Conservation (phyloP, 495 filamentous ascomycete genomes). For the Usnea hakonensis region DNA sequence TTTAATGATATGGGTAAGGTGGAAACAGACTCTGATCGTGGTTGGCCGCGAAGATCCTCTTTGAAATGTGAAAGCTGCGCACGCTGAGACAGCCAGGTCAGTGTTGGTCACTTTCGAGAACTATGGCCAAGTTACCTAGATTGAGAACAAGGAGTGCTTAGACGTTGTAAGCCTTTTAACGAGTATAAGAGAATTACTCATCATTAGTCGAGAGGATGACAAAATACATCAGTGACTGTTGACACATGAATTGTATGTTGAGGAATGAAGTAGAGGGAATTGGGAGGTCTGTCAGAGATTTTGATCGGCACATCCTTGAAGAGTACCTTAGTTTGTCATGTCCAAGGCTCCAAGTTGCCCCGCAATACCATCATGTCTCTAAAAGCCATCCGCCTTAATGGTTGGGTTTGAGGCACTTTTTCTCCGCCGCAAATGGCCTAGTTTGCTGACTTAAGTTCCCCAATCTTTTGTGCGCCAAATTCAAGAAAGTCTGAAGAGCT, state of each 20-base stretch:
- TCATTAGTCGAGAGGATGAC: not conserved
- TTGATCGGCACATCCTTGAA: no score
- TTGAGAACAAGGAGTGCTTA: not conserved
- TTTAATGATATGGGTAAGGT: not conserved
- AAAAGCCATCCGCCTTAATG: no score
- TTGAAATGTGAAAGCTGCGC: conserved; percentile 4
- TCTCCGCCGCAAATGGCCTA: not conserved
- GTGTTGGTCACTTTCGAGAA: not conserved
- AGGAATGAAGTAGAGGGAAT: no score
- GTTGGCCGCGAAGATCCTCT: conserved; percentile 1
- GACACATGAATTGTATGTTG: no score
- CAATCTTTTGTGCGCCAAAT: not conserved
- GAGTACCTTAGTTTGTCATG: no score
- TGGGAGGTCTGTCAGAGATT: no score
- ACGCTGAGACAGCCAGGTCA: not conserved
- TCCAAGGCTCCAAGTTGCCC: no score
- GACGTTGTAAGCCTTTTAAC: not conserved
- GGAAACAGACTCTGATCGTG: not conserved
- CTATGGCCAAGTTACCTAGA: not conserved
- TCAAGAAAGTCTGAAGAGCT: not conserved
- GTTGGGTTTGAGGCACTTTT: not conserved
- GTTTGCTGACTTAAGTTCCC: not conserved
- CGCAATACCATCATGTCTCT: no score
- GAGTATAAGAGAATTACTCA: not conserved
- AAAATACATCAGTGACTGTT: not conserved